Evolutionary conservation across 768 basidiomycete genomes (phyloP).

Genomic region (Tylopilus rubrobrunneus): DNA sequence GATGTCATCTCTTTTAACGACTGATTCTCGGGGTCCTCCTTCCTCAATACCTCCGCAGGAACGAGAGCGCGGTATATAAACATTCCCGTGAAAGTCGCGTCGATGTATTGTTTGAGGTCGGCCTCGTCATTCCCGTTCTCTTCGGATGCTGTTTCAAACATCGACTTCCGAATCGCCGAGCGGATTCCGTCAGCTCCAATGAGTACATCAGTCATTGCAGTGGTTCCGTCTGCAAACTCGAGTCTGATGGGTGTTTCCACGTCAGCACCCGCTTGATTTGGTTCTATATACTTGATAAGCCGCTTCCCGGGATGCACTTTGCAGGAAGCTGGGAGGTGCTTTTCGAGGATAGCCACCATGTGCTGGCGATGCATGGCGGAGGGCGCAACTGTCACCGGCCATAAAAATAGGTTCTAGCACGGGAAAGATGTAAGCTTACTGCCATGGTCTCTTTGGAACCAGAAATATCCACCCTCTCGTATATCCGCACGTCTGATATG

Average conservation of each 20-base stretch:
- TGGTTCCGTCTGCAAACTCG: constrained; percentile 11
- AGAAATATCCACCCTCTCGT: constrained; percentile 26
- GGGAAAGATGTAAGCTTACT: constrained; percentile 13
- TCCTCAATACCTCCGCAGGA: constrained; percentile 29
- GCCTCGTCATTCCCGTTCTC: background rate
- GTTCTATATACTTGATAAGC: constrained; percentile 13
- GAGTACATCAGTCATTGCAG: constrained; percentile 36
- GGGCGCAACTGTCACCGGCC: constrained; percentile 2
- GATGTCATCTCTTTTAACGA: constrained; percentile 16
- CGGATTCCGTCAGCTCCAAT: constrained; percentile 46
- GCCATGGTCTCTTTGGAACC: constrained; percentile 22
- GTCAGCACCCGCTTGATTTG: constrained; percentile 13
- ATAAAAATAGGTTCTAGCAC: background rate
- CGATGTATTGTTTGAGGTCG: constrained; percentile 7
- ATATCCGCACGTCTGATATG: constrained; percentile 26
- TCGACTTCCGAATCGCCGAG: constrained; percentile 21
- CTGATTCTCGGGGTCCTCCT: constrained; percentile 19
- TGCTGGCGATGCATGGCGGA: constrained; percentile 21
- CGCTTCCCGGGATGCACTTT: constrained; percentile 17
- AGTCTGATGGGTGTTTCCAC: constrained; percentile 4
- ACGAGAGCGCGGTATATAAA: constrained; percentile 38
- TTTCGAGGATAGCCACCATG: constrained; percentile 15
- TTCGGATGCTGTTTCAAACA: constrained; percentile 18
- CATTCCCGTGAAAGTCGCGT: constrained; percentile 42
- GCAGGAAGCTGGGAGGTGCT: constrained; percentile 14